Conservation (phyloP, 345 rosid species). For the Heritiera fomes region DNA sequence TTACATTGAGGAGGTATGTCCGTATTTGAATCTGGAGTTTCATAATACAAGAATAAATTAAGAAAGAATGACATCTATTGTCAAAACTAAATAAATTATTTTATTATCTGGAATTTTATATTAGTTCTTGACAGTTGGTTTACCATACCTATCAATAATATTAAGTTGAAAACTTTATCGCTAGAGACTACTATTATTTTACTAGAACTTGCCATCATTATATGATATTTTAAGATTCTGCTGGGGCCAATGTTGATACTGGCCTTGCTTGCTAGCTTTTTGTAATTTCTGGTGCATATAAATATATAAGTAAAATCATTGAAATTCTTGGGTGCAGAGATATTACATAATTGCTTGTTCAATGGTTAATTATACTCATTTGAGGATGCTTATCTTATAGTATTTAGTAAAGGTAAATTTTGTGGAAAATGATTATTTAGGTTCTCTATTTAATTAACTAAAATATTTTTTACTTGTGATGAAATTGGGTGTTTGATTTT, state of each 20-base stretch:
- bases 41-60: not conserved
- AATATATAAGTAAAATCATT: constrained; percentile 1
- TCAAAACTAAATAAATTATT: not conserved
- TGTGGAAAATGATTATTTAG: not conserved
- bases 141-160: not conserved
- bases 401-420: not conserved
- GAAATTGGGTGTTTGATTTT: not conserved
- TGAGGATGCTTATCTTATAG: not conserved
- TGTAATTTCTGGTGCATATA: constrained; percentile 8
- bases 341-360: not conserved
- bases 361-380: not conserved
- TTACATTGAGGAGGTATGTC: not conserved
- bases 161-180: constrained; percentile 2
- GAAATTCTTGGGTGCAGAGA: constrained; percentile 22
- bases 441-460: not conserved
- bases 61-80: not conserved
- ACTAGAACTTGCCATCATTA: constrained; percentile 7
- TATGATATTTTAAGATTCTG: constrained; percentile 15
- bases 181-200: constrained; percentile 1
- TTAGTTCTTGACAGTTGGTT: not conserved
- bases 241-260: constrained; percentile 18
- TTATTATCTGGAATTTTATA: not conserved
- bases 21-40: not conserved
- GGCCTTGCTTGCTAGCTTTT: not conserved
- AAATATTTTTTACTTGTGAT: too few relatives aligned